Evolutionary conservation across 108 stramenopile genomes (phyloP).

Genomic region (Nitzschia palea): DNA sequence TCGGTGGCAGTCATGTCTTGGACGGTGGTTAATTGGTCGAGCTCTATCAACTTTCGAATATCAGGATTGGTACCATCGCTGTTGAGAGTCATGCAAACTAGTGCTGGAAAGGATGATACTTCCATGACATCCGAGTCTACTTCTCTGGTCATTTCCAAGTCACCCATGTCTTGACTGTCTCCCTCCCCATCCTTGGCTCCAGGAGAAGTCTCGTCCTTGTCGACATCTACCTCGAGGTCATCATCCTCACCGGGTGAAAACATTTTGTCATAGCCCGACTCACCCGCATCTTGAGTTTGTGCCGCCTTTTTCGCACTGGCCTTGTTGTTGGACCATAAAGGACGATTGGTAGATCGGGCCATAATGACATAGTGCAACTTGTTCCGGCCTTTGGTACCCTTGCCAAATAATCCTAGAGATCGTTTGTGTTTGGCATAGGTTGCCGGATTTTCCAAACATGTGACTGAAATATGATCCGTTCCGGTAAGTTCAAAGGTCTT

Average conservation of each 20-base stretch:
- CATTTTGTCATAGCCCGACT: slow-evolving; percentile 45
- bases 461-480: slow-evolving; percentile 37
- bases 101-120: slow-evolving; percentile 79
- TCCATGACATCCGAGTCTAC: slow-evolving; percentile 36
- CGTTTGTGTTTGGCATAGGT: slow-evolving; percentile 59
- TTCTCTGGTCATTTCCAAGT: slow-evolving; percentile 7
- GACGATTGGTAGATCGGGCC: slow-evolving; percentile 71
- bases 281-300: slow-evolving; percentile 9
- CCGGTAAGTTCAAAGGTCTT: slow-evolving; percentile 49
- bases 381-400: slow-evolving; percentile 58
- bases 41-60: slow-evolving; percentile 72
- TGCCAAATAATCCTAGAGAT: slow-evolving; percentile 43
- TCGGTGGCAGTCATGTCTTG: slow-evolving; percentile 67
- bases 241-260: slow-evolving; percentile 45
- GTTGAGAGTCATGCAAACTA: slow-evolving; percentile 71
- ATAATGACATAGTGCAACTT: slow-evolving; percentile 73
- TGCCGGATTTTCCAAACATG: slow-evolving; percentile 48
- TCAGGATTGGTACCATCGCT: slow-evolving; percentile 82
- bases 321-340: slow-evolving; percentile 39
- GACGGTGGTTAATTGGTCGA: slow-evolving; percentile 77
- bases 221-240: slow-evolving; percentile 33
- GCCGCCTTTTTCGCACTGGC: neutral
- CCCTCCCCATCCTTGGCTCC: slow-evolving; percentile 42
- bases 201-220: slow-evolving; percentile 7
- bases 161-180: slow-evolving; percentile 22